Base-by-base conservation (phyloP, 2,329 filamentous ascomycete species). In the Scortechinia acanthostroma region DNA sequence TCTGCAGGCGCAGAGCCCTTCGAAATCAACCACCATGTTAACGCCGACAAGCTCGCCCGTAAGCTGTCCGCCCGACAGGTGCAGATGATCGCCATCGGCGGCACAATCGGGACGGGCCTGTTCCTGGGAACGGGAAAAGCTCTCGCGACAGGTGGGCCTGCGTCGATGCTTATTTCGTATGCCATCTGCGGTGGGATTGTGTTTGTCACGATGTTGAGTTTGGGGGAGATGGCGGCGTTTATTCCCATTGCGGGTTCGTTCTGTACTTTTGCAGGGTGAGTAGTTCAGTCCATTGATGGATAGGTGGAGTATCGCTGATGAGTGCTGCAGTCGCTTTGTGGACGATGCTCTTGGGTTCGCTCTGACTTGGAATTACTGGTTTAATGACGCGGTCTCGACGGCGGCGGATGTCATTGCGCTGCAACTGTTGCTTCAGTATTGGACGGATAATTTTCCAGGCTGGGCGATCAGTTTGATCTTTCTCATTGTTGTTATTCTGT, bases 41-140 rank as follows among this genome's bases (percentile, higher is more conserved):
- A 58, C 20, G 63, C 66, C 2, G 73, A 78, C 52, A 64, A 62
- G 45, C 64, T 83, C 10, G 66, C 67, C 17, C 73, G 79, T 3
- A 70, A 74, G 35, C 65, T 83, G 13, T 77, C 74, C 2, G 64
- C 75, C 15, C 72, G 79, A n/a, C 80, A 83, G 57, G 75, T 83
- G 10, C 78, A 83, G 61, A 83, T 84, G 77, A 80, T 84, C 49
- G 80, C 80, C 37, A 75, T 79, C 43, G 74, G 72, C 17, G 74
- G 74, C 25, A 78, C 73, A 1, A 78, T 79, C 42, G 75, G 76
- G 5, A 82, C 78, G 0, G 79, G 79, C 2, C 59, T 83, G 3
- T 83, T 83, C 50, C 64, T 84, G 4, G 78, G 79, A 22, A 80
- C 76, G 1, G 79, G 79, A 6, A 76, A 75, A 54, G 73, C 76